Evolutionary conservation across 257 asterid genomes (phyloP), one percentile per base, ranked within the genome.

Genomic region (Plectranthus barbatus): DNA sequence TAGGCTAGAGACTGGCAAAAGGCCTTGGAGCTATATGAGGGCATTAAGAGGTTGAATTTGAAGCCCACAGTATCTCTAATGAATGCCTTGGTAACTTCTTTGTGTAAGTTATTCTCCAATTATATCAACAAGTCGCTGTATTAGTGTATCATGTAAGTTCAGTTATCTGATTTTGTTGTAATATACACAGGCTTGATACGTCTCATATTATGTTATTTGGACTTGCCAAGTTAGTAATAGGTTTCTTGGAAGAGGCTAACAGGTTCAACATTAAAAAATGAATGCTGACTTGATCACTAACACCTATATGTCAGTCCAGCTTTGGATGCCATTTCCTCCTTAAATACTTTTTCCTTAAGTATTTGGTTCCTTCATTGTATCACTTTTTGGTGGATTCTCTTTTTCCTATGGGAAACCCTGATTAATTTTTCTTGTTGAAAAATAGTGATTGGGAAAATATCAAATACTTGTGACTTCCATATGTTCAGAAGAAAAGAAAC

Each of bases 11-110:
- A 77, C 72, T 85, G 96, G 97, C 85, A 83, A 77, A 92, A 85
- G 87, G 99, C 99, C 15, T 53, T 89, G 83, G 80, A 76, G 66
- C 82, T 89, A 64, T 89, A 89, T 62, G 94, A 79, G 74, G 77
- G 78, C 69, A 65, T 82, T 71, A 80, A 83, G 80, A 67, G 67
- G 66, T 74, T 83, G 82, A 85, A 84, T 72, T 66, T 92, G 77
- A 83, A 77, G 81, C 91, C 94, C 26, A 78, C 90, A 62, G 95
- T 92, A 60, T 67, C 99, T 18, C 78, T 86, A 91, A 85, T 92
- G 97, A 92, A 92, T 76, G 99, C 99, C 52, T 77, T 92, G 80
- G 61, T 89, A 75, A 92, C 95, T 80, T 86, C 87, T 60, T 83
- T 92, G 79, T 92, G 99, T 92, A 89, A 76, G 99, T 77, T 65